Evolutionary conservation across 2,329 filamentous ascomycete species (phyloP), one percentile per base, ranked within the genome.

Genomic region (Orbilia ellipsospora): DNA sequence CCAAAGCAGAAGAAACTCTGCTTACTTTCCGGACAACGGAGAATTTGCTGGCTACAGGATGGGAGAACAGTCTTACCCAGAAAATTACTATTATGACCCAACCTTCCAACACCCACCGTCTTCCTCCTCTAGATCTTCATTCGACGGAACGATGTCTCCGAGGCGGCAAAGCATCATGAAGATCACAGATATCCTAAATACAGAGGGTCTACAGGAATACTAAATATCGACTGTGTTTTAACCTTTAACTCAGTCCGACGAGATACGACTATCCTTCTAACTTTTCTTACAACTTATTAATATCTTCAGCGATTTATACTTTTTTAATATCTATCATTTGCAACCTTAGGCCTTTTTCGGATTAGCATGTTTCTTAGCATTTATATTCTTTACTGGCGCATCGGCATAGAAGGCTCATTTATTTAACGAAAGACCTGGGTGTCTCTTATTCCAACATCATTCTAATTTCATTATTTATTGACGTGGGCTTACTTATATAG

Each of bases 131-230:
- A 51, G 64, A 12, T 75, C 72, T 4, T 75, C 72, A 23, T 75
- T 75, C 59, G 72, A 75, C 26, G 66, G 72, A 54, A 60, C 64
- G n/a, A 64, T 64, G 42, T 75, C 72, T 26, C 72, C 72, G 6
- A 40, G 72, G 18, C 52, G 72, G 15, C 72, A 65, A 16, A 75
- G 72, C 48, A 75, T 75, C 55, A 64, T 64, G 66, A 74, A 59
- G 51, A 65, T 75, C 40, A 69, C 59, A n/a, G 72, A 75, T 31
- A 75, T 75, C 44, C 36, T 75, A 2, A 75, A 75, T 18, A 65
- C 64, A 1, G 72, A 69, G 44, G 60, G 64, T n/a, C 45, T 68
- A 5, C 48, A 52, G n/a, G 72, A 69, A 13, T 75, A 60, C 40
- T 68, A 60, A 13, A 48, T 48, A 36, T 10, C 10, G 10, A 7